Base-by-base conservation (phyloP, 2,329 filamentous ascomycete species). In the Fusarium robinianum region DNA sequence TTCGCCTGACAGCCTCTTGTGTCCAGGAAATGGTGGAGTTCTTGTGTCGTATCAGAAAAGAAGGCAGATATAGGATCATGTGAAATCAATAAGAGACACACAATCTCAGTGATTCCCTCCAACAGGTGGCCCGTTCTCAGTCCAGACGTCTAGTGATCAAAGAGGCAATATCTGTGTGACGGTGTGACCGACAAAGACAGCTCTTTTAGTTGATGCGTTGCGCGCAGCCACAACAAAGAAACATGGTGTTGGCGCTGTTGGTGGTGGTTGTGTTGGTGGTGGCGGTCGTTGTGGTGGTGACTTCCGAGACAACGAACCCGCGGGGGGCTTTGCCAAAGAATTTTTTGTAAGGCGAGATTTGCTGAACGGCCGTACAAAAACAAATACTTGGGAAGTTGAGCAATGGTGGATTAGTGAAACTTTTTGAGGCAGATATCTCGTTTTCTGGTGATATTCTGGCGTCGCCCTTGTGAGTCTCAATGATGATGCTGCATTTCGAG, bases 381-480 rank as follows among this genome's bases (percentile, higher is more conserved):
- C n/a, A n/a, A n/a, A 17, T 16, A 9, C 15, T 27, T 9, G 8
- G 12, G 29, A 31, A 15, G 12, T 31, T 15, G 15, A 31, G 27
- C 11, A 16, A 32, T 32, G 12, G 16, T 9, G 11, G 36, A 37
- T 19, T 30, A 34, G 36, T 29, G 37, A 21, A 33, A 32, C 32
- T 44, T 11, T n/a, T 15, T 27, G 26, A n/a, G 18, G 14, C 33
- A 19, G 14, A 15, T 32, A 25, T 19, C 33, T 43, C 35, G 41
- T 39, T 55, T 50, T 41, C 33, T 52, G 49, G 43, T 40, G 47
- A 36, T 49, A 51, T 51, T 40, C 40, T 53, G 35, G 40, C 41
- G 54, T 55, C 52, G 55, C 55, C 53, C 46, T 51, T 50, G 52
- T 46, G 58, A 48, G 57, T 54, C 59, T 60, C 50, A 44, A 57